Base-by-base conservation (phyloP, 306 rosid species). In the Comarum palustre region DNA sequence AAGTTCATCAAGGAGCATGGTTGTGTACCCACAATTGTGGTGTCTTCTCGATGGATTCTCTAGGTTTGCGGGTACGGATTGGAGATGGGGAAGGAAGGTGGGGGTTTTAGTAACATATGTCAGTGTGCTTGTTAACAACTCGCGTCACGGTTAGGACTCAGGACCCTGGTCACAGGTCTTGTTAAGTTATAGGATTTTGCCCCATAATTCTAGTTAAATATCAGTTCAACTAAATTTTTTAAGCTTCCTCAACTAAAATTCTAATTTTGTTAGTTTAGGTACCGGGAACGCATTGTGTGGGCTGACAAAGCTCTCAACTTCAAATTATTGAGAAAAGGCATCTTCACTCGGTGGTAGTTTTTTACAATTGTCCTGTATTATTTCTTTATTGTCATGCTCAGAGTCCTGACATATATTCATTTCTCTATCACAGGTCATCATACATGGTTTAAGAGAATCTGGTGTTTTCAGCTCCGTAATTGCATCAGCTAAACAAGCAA, bases 311-410 rank as follows among this genome's bases (percentile, higher is more conserved):
- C 88, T 20, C 16, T 87, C 78, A 82, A 27, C 60, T 68, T 89
- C 34, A 94, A 89, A 84, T 81, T 94, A 75, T 75, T 91, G 87
- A 89, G 90, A 78, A 94, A 94, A 80, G 97, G 97, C 46, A 73
- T 91, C 72, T 84, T 94, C 83, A 89, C 99, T 72, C 97, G 97
- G 81, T 79, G 96, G 99, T 94, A 80, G 88, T 82, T 75, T 70
- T 69, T 51, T 65, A 36, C 48, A 50, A 8, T 43, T 64, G 59
- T 68, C 72, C 38, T 71, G 48, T 75, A 47, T n/a, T 25, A 3
- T 60, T 68, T 13, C 69, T 43, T 78, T 76, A 61, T 62, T 54
- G 62, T 34, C n/a, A 11, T 48, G 42, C 36, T 73, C 41, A 0
- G 51, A 72, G 70, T 41, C 47, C 60, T 62, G 19, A 57, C 51